Evolutionary conservation across 108 stramenopile genomes (phyloP).

Genomic region (Skeletonema menzelii): DNA sequence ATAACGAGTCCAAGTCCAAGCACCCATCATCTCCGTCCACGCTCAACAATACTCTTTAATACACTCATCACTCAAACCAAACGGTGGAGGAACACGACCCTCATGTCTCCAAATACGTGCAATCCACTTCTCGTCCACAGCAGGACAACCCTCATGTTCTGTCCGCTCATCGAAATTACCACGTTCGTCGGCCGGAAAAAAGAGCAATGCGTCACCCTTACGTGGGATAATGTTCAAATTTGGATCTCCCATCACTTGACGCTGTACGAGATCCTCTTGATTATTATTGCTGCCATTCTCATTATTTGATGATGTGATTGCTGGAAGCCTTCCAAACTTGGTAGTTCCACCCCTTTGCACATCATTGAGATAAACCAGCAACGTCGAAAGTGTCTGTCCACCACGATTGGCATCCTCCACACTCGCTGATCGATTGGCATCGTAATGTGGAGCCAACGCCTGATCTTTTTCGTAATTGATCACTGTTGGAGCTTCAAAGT

Average conservation of each 20-base stretch:
- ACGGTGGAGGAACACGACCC: slow-evolving; percentile 67
- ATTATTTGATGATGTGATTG: slow-evolving; percentile 35
- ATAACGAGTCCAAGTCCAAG: too few species aligned
- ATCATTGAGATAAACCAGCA: slow-evolving; percentile 83
- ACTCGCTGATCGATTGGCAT: slow-evolving; percentile 73
- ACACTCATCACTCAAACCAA: slow-evolving; percentile 58
- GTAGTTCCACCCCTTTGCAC: slow-evolving; percentile 77
- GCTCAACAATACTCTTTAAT: not conserved
- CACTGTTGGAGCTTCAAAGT: slow-evolving; percentile 78
- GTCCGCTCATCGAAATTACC: slow-evolving; percentile 79
- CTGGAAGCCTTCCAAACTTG: slow-evolving; percentile 58
- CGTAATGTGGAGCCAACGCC: slow-evolving; percentile 74
- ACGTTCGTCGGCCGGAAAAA: slow-evolving; percentile 74
- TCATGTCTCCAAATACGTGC: slow-evolving; percentile 80
- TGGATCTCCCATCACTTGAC: slow-evolving; percentile 31
- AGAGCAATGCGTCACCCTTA: slow-evolving; percentile 73
- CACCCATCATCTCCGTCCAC: too few species aligned
- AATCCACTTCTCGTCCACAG: slow-evolving; percentile 83
- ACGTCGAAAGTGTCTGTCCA: slow-evolving; percentile 77
- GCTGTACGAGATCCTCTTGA: not conserved
- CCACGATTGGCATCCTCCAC: slow-evolving; percentile 80
- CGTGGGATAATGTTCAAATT: slow-evolving; percentile 64
- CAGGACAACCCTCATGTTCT: slow-evolving; percentile 80
- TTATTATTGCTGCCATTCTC: not conserved
- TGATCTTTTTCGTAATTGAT: slow-evolving; percentile 76